Percentiles rank a stretch among this genome's conserved stretches.
phyloP scores from a whole-genome alignment of 2,329 filamentous ascomycete species.

The Botrytis tulipae region DNA sequence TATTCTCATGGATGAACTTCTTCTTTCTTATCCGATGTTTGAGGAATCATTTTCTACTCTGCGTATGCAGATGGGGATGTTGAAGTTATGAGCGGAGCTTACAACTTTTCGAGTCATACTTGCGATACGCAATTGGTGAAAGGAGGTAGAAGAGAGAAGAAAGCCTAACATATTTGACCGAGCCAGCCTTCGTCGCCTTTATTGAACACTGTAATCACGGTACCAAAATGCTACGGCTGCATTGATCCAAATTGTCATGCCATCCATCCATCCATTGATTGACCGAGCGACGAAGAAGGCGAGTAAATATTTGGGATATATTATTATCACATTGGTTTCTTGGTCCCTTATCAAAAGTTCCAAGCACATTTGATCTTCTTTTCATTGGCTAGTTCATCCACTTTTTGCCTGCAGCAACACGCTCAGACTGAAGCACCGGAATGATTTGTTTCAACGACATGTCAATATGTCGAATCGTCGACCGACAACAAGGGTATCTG shows the following conservation, averaged over 20 bases:
- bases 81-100: background rate
- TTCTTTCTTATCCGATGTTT: background rate
- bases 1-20: background rate
- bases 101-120: background rate
- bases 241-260: background rate
- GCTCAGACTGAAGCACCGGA: constrained; percentile 5
- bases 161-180: background rate
- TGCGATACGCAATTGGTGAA: background rate
- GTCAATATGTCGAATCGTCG: background rate
- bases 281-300: background rate
- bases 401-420: background rate
- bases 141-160: background rate
- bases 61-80: background rate
- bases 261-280: background rate
- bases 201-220: background rate
- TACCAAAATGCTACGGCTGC: background rate
- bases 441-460: constrained; percentile 7
- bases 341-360: background rate
- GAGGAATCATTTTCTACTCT: background rate
- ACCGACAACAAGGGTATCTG: background rate
- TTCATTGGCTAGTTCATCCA: background rate
- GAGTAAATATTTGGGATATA: background rate
- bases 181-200: background rate
- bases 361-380: background rate
- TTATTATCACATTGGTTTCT: background rate